Base-by-base conservation (phyloP, 148 eudicot species). In the Limonium bicolor region DNA sequence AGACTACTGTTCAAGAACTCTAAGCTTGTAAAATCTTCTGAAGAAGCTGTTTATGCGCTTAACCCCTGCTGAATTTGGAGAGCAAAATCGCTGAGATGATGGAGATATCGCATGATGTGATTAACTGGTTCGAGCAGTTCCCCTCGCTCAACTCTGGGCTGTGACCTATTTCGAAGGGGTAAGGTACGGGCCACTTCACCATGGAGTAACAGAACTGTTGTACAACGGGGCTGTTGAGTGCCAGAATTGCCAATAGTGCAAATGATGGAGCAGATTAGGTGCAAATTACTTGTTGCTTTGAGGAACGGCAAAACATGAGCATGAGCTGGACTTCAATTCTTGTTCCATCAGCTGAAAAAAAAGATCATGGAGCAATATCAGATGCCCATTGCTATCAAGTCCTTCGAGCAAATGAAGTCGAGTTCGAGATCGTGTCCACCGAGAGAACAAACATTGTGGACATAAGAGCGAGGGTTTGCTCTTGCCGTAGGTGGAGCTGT, bases 371-470 rank as follows among this genome's bases (percentile, higher is more conserved):
- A 65, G 95, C 99, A 7, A 78, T 90, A 26, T 63, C 88, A 8
- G 99, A 90, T 62, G 73, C 95, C 2, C 73, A 49, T 12, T 90
- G 99, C 46, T 90, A 90, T 46, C 90, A 90, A 59, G 99, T 90
- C 32, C 85, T 84, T 29, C 87, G 99, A 20, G 99, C 95, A 44
- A 90, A 90, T 40, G 99, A 90, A 63, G 82, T 90, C 7, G 99
- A 90, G 67, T 90, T 90, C 60, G 99, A 90, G 68, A 78, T 90
- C 15, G 99, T 90, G 4, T 90, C 99, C n/a, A 72, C 80, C 5
- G 99, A 90, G 60, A 64, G 99, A 25, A 90, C 99, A 34, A 84
- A 90, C 61, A 90, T 90, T 34, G 99, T 90, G 15, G 95, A 90
- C 44, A 90, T 90, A 41, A 61, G 80, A 39, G 62, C 69, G 23